Base-by-base conservation (phyloP, 2,329 filamentous ascomycete species). In the Pyrenochaeta sp. region DNA sequence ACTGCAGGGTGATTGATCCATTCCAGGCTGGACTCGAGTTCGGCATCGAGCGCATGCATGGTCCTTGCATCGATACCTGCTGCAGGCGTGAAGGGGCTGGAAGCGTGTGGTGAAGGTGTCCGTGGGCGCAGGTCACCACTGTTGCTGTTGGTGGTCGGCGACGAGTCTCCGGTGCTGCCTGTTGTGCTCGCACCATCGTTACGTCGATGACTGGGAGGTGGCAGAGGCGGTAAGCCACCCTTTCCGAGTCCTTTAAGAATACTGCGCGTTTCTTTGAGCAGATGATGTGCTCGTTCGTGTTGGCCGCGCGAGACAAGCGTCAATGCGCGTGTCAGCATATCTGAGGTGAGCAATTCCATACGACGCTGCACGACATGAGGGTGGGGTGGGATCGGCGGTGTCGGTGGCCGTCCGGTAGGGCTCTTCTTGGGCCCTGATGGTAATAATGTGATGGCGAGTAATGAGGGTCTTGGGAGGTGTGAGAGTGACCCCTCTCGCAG, bases 1-100 rank as follows among this genome's bases (percentile, higher is more conserved):
- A 97, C 90, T 2, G 92, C 92, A 1, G 94, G 94, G 65, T 99
- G 94, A 67, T 88, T 91, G 72, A 99, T 97, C 94, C 94, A 99
- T 73, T 99, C 94, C 11, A 99, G 77, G 36, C 89, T 90, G 22
- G 89, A 84, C 68, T 96, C 90, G 22, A 99, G 82, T 71, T 99
- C 94, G 1, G 89, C 84, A 68, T 99, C 94, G 13, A 99, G 83
- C 2, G 94, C 92, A 17, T 84, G 79, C 61, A 97, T 93, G 0
- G 89, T 94, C 23, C 79, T 80, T 5, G 83, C 74, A 63, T 99
- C 94, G 42, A 99, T 93, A n/a, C 90, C 89, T 6, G 85, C 82
- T 20, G 74, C 82, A 56, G 71, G 87, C 45, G 71, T 81, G 67
- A 71, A 89, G 31, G 72, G 80, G 60, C 69, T 78, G 35, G 69